Conservation (phyloP, 2,329 filamentous ascomycete species). For the Alternaria ventricosa region DNA sequence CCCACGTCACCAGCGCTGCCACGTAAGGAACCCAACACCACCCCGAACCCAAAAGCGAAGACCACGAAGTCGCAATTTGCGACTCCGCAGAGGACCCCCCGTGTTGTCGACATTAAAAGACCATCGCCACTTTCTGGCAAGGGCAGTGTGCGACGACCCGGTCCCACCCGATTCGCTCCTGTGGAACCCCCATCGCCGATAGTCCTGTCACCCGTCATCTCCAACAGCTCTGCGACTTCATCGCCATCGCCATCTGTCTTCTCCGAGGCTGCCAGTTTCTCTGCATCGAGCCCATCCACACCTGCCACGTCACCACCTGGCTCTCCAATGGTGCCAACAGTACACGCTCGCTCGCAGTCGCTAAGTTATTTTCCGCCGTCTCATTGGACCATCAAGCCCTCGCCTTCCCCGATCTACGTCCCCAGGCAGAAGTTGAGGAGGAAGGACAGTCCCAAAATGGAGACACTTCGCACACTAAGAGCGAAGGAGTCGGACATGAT, state of each 20-base stretch:
- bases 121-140: conserved; percentile 12
- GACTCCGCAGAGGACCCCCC: neutral
- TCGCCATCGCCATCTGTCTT: conserved; percentile 23
- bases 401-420: conserved; percentile 15
- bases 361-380: conserved; percentile 16
- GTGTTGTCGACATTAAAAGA: conserved; percentile 2
- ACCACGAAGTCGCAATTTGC: neutral
- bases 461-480: conserved; percentile 41
- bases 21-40: neutral
- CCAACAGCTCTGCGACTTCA: conserved; percentile 10
- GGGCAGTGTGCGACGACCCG: conserved; percentile 7
- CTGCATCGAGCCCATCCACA: conserved; percentile 18
- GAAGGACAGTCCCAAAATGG: conserved; percentile 32
- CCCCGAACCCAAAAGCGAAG: neutral
- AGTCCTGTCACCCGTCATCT: conserved; percentile 14
- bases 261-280: conserved; percentile 20
- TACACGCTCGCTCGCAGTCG: conserved; percentile 13
- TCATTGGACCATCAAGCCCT: conserved; percentile 13
- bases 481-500: conserved; percentile 45
- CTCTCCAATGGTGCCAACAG: conserved; percentile 15
- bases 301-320: conserved; percentile 25
- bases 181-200: conserved; percentile 15
- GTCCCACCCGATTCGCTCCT: conserved; percentile 6
- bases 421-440: conserved; percentile 21
- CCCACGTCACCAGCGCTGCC: conserved; percentile 7